These are phyloP conservation scores for Naegleria lovaniensis DNA, from an alignment of 208 protist genomes.

Conservation along the genomic window DNA sequence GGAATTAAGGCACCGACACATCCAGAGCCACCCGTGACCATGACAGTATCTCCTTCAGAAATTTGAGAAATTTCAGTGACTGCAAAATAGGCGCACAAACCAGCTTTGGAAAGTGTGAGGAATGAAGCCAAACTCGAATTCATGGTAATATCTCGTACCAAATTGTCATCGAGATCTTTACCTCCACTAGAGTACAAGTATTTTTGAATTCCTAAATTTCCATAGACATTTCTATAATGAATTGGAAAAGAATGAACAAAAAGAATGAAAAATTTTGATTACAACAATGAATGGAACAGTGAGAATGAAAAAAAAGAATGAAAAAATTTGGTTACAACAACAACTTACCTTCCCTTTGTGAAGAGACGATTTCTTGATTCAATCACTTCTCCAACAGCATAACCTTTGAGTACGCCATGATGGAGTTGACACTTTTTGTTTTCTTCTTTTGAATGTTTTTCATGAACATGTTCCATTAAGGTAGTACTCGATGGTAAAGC, in stretches of 20 bases:
- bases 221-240: not conserved
- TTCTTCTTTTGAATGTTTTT: too few relatives aligned
- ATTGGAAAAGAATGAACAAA: too few relatives aligned
- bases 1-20: not conserved
- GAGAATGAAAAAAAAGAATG: too few relatives aligned
- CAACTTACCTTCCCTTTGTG: not conserved
- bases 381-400: not conserved
- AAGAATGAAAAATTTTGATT: too few relatives aligned
- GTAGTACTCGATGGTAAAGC: too few relatives aligned
- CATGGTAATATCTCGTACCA: not conserved
- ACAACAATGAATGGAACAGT: too few relatives aligned
- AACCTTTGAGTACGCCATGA: not conserved
- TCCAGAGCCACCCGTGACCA: not conserved
- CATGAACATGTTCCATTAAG: too few relatives aligned
- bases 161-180: not conserved
- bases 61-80: not conserved
- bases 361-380: not conserved
- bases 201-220: not conserved
- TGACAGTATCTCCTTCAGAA: not conserved
- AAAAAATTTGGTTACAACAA: too few relatives aligned
- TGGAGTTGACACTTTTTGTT: not conserved
- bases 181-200: not conserved
- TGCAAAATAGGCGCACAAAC: not conserved
- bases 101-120: not conserved
- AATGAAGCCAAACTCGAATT: not conserved